Evolutionary conservation across 2,329 filamentous ascomycete species (phyloP), one percentile per base, ranked within the genome.

Genomic region (Fusarium chaquense): DNA sequence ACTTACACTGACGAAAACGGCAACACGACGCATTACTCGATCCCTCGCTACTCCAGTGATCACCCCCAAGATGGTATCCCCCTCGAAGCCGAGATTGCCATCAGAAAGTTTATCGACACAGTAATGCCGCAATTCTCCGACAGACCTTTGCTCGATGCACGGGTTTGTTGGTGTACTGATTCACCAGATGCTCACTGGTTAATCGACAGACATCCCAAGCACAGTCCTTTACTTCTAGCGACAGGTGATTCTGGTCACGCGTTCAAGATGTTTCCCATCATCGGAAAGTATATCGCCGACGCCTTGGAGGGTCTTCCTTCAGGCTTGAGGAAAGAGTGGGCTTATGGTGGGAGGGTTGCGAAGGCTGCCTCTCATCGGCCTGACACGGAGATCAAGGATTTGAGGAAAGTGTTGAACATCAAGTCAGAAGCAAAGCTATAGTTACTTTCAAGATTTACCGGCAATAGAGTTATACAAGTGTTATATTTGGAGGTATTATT

Each of bases 181-280:
- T 62, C 59, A 2, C 56, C 59, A 0, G 59, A 62, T 32, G 59
- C 56, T 2, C 46, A 61, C 5, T 62, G 59, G 59, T 22, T 62
- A 0, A 62, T 62, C 5, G 59, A 61, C 13, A 44, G 33, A 10
- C 56, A 62, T 16, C 40, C 46, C 3, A 54, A 54, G 7, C 46
- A 62, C 0, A 0, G 0, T 0, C 5, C 3, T 24, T 22, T 62
- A 4, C 46, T 62, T 11, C 32, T 62, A 2, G 59, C 59, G 1
- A 62, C 59, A 0, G 59, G 59, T 0, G 59, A 62, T 2, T 62
- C 59, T 20, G 59, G 56, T 0, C 59, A 62, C 3, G 59, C 59
- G 0, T 62, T 62, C 4, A 62, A 62, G 1, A 62, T 62, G 59
- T 62, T 62, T 41, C 59, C 59, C 0, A 61, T 54, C 2, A 41